Evolutionary conservation across 148 eudicot species (phyloP).

Genomic region (Diospyros lotus): DNA sequence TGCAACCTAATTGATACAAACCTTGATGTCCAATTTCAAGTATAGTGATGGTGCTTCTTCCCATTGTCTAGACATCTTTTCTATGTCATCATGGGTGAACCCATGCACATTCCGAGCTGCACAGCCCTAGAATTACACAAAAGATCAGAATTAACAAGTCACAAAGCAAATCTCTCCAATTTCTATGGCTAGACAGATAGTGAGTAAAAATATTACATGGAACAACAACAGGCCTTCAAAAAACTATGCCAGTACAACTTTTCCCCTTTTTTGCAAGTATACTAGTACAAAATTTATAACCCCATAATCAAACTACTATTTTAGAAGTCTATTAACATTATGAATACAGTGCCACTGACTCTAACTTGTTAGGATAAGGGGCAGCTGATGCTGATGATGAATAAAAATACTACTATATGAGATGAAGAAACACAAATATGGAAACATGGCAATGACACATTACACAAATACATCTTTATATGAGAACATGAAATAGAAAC

Average conservation of each 20-base stretch:
- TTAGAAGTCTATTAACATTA: too few species aligned
- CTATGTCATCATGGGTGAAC: constrained; percentile 64
- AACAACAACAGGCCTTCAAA: not conserved
- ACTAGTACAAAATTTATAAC: too few species aligned
- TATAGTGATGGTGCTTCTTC: constrained; percentile 90
- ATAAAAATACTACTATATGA: too few species aligned
- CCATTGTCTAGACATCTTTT: constrained; percentile 86
- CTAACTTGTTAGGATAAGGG: too few species aligned
- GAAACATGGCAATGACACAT: too few species aligned
- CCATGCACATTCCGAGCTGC: constrained; percentile 97
- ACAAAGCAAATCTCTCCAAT: not conserved
- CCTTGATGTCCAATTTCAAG: constrained; percentile 81
- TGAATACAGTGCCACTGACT: too few species aligned
- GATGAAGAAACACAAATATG: too few species aligned
- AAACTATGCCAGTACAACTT: not conserved
- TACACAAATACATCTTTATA: too few species aligned
- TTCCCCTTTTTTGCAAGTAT: too few species aligned
- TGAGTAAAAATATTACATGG: not conserved
- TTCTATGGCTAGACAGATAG: not conserved
- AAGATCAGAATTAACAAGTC: not conserved
- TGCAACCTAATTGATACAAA: constrained; percentile 18
- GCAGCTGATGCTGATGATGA: too few species aligned
- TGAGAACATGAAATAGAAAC: too few species aligned
- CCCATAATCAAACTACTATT: too few species aligned
- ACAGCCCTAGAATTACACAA: constrained; percentile 60